Evolutionary conservation across 805 yeast genomes (phyloP), one percentile per base, ranked within the genome.

Genomic region (Helenozyma baotianmanensis): DNA sequence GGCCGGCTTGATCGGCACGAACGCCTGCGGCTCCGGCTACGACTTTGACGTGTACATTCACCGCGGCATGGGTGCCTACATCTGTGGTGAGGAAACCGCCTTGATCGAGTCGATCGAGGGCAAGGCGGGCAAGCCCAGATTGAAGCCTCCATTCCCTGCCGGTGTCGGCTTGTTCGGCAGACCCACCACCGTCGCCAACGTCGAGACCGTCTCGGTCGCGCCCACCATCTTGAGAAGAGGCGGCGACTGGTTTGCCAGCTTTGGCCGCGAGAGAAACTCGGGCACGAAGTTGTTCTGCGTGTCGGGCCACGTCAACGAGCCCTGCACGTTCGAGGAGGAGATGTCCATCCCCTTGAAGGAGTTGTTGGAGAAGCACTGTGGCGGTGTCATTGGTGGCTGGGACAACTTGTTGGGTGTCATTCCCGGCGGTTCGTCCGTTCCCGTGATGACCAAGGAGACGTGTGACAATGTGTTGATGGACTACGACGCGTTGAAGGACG

Each of bases 121-220:
- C 50, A 86, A 86, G 63, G 94, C 92, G 37, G 95, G 95, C 46
- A 86, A 86, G 64, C 95, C 95, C 48, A 78, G 95, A 64, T 74
- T 86, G 59, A 86, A 86, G 77, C 95, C 95, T 23, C 95, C 95
- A 44, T 86, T 86, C 76, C 95, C 95, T 22, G 95, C 95, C 22
- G 95, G 94, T 53, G 90, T 85, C 38, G 95, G 95, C 51, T 69
- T 86, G 35, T 86, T 82, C 48, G 95, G 95, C 53, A 76, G 95
- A 60, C 95, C 95, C 45, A 77, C 89, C 21, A 86, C 95, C 27
- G 95, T 86, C 38, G 82, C 95, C 42, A 86, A 86, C 55, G 95
- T 86, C 39, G 95, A 86, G 66, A 85, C 95, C 12, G 92, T 86
- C 36, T 79, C 95, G 6, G 95, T 86, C 30, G 83, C 94, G 9